These are phyloP conservation scores for Coemansia sp. DNA, from an alignment of 192 early-diverging fungal species.

Conservation along the genomic window DNA sequence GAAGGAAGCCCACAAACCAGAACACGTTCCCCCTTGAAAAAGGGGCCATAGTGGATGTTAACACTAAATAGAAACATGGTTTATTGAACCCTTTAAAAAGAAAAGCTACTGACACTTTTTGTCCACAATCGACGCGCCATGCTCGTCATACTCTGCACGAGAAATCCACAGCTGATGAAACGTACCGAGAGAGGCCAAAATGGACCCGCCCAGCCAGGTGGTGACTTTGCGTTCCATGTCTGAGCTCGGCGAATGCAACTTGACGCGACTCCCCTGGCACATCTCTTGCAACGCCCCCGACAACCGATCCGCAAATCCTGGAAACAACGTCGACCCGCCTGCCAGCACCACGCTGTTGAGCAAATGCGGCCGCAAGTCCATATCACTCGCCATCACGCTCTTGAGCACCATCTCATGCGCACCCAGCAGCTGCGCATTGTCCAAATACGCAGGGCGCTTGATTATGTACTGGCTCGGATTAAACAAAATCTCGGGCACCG, in stretches of 20 bases:
- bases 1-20: too few relatives aligned
- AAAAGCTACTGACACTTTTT: constrained; percentile 70
- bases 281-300: constrained; percentile 30
- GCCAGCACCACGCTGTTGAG: constrained; percentile 83
- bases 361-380: constrained; percentile 82
- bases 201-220: constrained; percentile 97
- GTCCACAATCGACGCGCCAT: constrained; percentile 79
- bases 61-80: too few relatives aligned
- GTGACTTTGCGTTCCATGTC: constrained; percentile 85
- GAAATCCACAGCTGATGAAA: constrained; percentile 99
- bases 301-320: constrained; percentile 84
- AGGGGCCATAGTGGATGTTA: too few relatives aligned
- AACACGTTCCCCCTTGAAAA: too few relatives aligned
- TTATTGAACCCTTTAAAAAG: background rate
- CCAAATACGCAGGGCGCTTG: constrained; percentile 26
- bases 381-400: constrained; percentile 76
- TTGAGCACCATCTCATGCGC: constrained; percentile 74
- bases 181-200: constrained; percentile 89
- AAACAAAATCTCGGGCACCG: constrained; percentile 85
- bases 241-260: constrained; percentile 75
- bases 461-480: constrained; percentile 66
- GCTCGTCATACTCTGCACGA: constrained; percentile 91
- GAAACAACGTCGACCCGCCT: constrained; percentile 85
- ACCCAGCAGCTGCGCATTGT: constrained; percentile 41
- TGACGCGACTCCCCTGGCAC: constrained; percentile 62